phyloP scores from a whole-genome alignment of 2,329 filamentous ascomycete genomes.

The Paracamarosporium sp. region DNA sequence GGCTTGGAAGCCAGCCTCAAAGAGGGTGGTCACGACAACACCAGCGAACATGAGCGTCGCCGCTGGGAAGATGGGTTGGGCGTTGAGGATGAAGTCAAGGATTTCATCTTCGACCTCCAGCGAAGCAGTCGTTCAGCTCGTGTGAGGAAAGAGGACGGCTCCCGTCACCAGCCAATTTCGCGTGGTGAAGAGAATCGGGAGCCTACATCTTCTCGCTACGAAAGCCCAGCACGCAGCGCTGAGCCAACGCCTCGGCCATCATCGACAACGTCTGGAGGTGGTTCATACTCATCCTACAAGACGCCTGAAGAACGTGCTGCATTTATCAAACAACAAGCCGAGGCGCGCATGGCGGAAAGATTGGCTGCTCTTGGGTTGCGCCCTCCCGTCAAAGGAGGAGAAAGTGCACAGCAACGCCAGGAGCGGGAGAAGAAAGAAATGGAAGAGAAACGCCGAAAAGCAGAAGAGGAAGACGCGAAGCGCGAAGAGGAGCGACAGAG shows the following conservation, averaged over 20 bases:
- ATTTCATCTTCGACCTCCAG: constrained; percentile 97
- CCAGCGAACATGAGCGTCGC: constrained; percentile 86
- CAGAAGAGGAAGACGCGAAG: constrained; percentile 91
- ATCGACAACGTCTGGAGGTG: constrained; percentile 62
- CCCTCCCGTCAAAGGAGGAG: constrained; percentile 77
- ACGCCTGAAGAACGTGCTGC: constrained; percentile 93
- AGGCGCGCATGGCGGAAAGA: constrained; percentile 95
- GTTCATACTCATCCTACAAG: constrained; percentile 82
- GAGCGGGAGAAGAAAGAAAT: constrained; percentile 89
- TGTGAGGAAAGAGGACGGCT: constrained; percentile 65
- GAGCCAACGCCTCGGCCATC: constrained; percentile 61
- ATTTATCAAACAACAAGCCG: constrained; percentile 96
- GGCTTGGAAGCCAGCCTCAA: constrained; percentile 88
- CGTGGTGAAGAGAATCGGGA: constrained; percentile 43
- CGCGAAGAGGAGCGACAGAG: constrained; percentile 87
- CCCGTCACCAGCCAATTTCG: constrained; percentile 48
- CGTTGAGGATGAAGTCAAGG: constrained; percentile 94
- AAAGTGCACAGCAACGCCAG: constrained; percentile 81
- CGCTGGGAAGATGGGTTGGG: constrained; percentile 96
- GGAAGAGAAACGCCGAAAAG: constrained; percentile 84
- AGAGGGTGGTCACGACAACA: constrained; percentile 75
- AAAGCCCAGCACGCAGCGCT: constrained; percentile 56
- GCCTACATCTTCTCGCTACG: constrained; percentile 50
- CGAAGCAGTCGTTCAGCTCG: constrained; percentile 80
- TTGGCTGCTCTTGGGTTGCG: constrained; percentile 93